Evolutionary conservation across 306 rosid genomes (phyloP), one percentile per base, ranked within the genome.

Genomic region (Acacia acuminata): DNA sequence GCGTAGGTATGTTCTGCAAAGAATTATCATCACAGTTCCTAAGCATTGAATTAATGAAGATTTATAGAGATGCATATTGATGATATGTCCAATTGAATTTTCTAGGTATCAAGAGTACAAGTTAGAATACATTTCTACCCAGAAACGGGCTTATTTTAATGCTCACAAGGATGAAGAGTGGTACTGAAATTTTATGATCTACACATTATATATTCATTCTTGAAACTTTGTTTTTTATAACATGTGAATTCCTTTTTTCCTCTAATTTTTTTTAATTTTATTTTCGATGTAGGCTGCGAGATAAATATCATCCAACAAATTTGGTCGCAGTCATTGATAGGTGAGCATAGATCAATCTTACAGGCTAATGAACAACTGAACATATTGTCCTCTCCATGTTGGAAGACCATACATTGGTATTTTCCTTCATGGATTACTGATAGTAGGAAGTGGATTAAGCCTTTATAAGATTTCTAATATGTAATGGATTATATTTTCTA

Each of bases 301-400:
- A 96, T 88, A 96, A 94, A 85, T 96, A 92, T 85, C 99, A 96
- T 91, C 99, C 99, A 30, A 91, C 99, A 73, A 96, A 91, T 88
- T 92, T 96, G 82, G 82, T 94, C 73, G 38, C 94, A 69, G 99
- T 94, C 83, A 92, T 94, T 68, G 98, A 94, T 87, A 94, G 97
- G 99, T 91, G 80, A 80, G 87, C 72, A 72, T 63, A 66, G 73
- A 47, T 82, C 50, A 22, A 47, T 71, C 74, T 77, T 89, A 38
- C 63, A 24, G 65, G 55, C 71, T 55, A 36, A n/a, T 77, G 75
- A 83, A 72, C 60, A 70, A 72, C 73, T 77, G 48, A 51, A 7
- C 75, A 43, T 55, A 22, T 17, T 76, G 19, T 84, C 32, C 51
- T 80, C 79, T 66, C 75, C 44, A 78, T 63, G 27, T 77, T 50